Evolutionary conservation across 2,329 filamentous ascomycete genomes (phyloP), one percentile per base, ranked within the genome.

Genomic region (Aspergillus niger): DNA sequence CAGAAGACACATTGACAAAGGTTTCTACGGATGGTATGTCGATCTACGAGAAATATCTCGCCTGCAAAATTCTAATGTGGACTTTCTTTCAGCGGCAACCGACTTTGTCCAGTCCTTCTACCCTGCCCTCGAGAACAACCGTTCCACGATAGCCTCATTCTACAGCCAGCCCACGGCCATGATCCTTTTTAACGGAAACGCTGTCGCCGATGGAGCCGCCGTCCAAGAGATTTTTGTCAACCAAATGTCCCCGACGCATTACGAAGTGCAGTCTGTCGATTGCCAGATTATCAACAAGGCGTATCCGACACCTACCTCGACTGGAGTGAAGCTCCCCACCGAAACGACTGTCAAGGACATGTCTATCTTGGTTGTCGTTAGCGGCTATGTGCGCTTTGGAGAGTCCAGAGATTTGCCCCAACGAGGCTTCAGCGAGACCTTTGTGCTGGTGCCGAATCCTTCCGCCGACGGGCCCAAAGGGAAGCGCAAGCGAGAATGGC

Each of bases 111-210:
- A 89, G 63, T 81, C 84, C 63, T 96, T 90, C 80, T 96, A 96
- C 79, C 81, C 83, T 28, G 84, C 89, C n/a, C 80, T 96, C 55
- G 87, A 89, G 75, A 83, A 82, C 60, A 76, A 81, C 44, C 82
- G 84, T 64, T 76, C 79, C 47, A 79, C 81, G 8, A 83, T 96
- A 13, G 72, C 83, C 17, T 78, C 80, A n/a, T 96, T 88, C 81
- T 96, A 96, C 81, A 85, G 84, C 24, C 67, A 82, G 10, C 83
- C 76, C 0, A 70, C 82, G 3, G 79, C 91, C 55, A 86, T 88
- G 72, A 92, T 97, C 69, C 85, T 87, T 69, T 89, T 92, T 82
- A 96, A 96, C 78, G 92, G 92, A 68, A 87, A 87, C 51, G 76
- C 85, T 2, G 79, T 91, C 39, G 76, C 83, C 36, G 83, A 86